Evolutionary conservation across 805 yeast species (phyloP).

Genomic region (Sugiyamaella chiloensis): DNA sequence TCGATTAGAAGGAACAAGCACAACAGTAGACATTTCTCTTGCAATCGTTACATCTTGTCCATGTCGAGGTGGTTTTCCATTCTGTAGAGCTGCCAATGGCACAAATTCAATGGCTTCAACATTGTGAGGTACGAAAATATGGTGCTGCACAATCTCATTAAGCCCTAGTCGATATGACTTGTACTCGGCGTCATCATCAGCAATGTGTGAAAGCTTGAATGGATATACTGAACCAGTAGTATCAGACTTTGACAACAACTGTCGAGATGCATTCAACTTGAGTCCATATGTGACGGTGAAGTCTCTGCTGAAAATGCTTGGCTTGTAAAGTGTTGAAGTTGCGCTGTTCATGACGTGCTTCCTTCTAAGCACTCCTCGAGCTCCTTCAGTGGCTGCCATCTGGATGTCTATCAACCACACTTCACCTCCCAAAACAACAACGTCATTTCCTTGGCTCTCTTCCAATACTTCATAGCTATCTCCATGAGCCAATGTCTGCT

Average conservation of each 20-base stretch:
- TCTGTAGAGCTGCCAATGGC: conserved; percentile 64
- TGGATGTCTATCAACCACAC: conserved; percentile 80
- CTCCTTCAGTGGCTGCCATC: conserved; percentile 62
- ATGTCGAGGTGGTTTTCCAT: conserved; percentile 45
- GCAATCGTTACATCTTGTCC: conserved; percentile 64
- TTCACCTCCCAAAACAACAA: conserved; percentile 73
- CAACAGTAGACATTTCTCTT: conserved; percentile 75
- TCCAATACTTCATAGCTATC: conserved; percentile 20
- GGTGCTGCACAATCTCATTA: conserved; percentile 75
- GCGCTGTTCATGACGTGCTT: conserved; percentile 22
- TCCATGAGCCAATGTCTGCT: not conserved
- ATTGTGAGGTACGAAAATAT: conserved; percentile 70
- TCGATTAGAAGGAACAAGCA: conserved; percentile 44
- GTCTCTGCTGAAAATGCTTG: conserved; percentile 76
- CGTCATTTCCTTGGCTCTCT: conserved; percentile 52
- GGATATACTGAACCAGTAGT: conserved; percentile 82
- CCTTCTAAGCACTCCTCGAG: conserved; percentile 28
- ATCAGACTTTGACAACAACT: conserved; percentile 67
- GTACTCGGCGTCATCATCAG: conserved; percentile 53
- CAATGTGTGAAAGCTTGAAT: conserved; percentile 75
- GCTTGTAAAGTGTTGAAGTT: conserved; percentile 26
- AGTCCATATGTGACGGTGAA: conserved; percentile 76
- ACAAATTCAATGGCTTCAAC: conserved; percentile 68
- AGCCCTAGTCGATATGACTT: conserved; percentile 69
- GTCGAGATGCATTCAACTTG: conserved; percentile 71